Conservation (phyloP, 805 yeast species). For the Metschnikowia kofuensis region DNA sequence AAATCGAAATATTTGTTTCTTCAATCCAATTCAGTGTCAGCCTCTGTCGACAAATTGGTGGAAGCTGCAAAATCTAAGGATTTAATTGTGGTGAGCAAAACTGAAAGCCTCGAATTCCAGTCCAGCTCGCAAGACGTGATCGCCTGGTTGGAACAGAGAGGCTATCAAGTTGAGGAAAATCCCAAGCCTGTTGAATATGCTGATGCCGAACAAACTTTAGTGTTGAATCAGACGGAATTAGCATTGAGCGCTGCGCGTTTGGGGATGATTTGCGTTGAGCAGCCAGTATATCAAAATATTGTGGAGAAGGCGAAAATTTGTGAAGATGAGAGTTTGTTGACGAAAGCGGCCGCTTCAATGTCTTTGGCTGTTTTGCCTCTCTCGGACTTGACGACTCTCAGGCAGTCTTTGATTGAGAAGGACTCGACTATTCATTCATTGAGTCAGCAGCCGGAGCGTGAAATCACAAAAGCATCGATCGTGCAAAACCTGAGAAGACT, state of each 20-base stretch:
- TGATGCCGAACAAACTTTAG: slow-evolving; percentile 10
- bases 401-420: slow-evolving; percentile 17
- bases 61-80: slow-evolving; percentile 2
- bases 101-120: background rate
- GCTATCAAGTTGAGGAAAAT: slow-evolving; percentile 1
- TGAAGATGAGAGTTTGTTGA: slow-evolving; percentile 1
- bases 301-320: slow-evolving; percentile 1
- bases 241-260: slow-evolving; percentile 9
- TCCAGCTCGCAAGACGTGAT: slow-evolving; percentile 2
- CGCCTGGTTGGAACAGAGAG: slow-evolving; percentile 6
- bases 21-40: background rate
- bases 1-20: slow-evolving; percentile 5
- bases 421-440: slow-evolving; percentile 28
- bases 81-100: slow-evolving; percentile 1
- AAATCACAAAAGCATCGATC: slow-evolving; percentile 21
- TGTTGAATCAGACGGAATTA: slow-evolving; percentile 7
- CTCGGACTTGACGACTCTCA: slow-evolving; percentile 14
- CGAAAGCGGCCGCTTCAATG: slow-evolving; percentile 10
- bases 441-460: slow-evolving; percentile 11
- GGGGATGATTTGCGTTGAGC: slow-evolving; percentile 10
- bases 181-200: background rate
- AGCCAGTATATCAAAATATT: slow-evolving; percentile 1
- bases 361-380: slow-evolving; percentile 13
- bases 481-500: slow-evolving; percentile 15
- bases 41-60: background rate